A percentile compares a stretch with the other conserved stretches of the same genome.
These are phyloP conservation scores for Colletotrichum sp. DNA, from an alignment of 2,329 filamentous ascomycete genomes.

Conservation along the genomic window DNA sequence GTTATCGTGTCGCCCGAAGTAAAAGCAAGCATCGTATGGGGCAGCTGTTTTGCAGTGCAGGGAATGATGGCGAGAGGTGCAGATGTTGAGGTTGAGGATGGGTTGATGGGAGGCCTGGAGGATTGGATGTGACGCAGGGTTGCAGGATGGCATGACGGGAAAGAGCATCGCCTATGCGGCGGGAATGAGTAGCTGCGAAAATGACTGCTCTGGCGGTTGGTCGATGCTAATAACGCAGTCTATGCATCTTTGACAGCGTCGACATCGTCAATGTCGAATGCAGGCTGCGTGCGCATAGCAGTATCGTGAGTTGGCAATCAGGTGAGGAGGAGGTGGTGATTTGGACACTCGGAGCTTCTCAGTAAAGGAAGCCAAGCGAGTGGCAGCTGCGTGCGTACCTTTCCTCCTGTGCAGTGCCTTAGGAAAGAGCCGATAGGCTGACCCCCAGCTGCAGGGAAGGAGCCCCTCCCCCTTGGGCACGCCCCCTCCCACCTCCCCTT, in stretches of 20 bases:
- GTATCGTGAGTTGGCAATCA: not conserved
- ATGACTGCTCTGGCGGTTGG: not conserved
- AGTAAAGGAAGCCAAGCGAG: not conserved
- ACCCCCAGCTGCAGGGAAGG: not conserved
- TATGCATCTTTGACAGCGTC: not conserved
- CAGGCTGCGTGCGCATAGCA: not conserved
- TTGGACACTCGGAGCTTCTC: not conserved
- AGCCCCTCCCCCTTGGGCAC: not conserved
- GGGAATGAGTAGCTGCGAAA: not conserved
- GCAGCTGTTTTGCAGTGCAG: not conserved
- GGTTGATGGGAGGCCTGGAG: not conserved
- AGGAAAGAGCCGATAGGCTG: not conserved
- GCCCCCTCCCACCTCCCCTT: not conserved
- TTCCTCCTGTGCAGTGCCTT: not conserved
- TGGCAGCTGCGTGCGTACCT: not conserved
- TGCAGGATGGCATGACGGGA: not conserved
- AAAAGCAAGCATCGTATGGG: not conserved
- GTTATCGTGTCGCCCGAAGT: not conserved
- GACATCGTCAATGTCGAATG: not conserved
- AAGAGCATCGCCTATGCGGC: not conserved
- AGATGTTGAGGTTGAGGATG: not conserved
- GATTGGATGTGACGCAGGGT: not conserved
- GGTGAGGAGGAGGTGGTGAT: not conserved
- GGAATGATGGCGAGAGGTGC: not conserved
- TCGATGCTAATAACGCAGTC: not conserved